Evolutionary conservation across 116 monocot genomes (phyloP), one percentile per base, ranked within the genome.

Genomic region (Papilionanthe hybrid): DNA sequence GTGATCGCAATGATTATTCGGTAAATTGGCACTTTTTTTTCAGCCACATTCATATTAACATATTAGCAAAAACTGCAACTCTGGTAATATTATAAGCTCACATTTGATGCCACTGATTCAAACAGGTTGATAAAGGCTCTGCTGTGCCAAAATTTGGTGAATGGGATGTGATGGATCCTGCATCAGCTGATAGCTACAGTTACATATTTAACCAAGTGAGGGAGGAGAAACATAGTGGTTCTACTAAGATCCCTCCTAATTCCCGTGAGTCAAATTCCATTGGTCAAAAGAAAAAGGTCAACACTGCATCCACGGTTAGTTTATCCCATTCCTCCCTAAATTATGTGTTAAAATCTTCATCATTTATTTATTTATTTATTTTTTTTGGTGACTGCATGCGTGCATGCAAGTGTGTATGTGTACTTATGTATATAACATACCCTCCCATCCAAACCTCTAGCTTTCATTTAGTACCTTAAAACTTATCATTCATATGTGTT

Each of bases 101-200:
- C 17, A 12, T 58, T 47, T 77, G 48, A 68, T 58, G 13, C 49
- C 45, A 10, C 23, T 82, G 41, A 29, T 7, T 42, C 37, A 76
- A 37, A 76, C 81, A 91, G 91, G 55, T 69, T n/a, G 87, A 89
- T 20, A 93, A 80, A 83, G 86, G 82, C 32, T 82, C 90, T 11
- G 72, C 84, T 18, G 88, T 94, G 81, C 94, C 94, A 20, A 86
- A 90, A 78, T 94, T 94, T 81, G 94, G 94, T 32, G 90, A 79
- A n/a, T 94, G 94, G 94, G 87, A 93, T 78, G 85, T 89, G 48
- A 84, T 45, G 19, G 71, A 88, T 75, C 88, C 91, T 80, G 71
- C 86, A 73, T 87, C 91, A 50, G 94, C 84, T 79, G 94, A 90
- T 75, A 86, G 84, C 22, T 94, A 80, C 76, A 90, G 92, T 22